Conservation (phyloP, 1,284 basidiomycete genomes). For the Heterobasidion occidentale region DNA sequence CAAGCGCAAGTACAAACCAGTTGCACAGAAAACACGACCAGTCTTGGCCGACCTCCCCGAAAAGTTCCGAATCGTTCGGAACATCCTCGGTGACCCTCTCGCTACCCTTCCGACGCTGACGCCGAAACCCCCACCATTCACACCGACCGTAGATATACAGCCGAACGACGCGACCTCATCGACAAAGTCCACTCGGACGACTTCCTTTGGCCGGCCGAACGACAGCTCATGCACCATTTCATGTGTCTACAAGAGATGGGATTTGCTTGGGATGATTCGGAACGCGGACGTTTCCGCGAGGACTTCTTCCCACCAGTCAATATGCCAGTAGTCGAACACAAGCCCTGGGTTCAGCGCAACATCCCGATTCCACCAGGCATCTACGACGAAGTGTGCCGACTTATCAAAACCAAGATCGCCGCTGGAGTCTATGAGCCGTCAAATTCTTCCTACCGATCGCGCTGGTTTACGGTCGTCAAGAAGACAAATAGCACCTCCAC, state of each 20-base stretch:
- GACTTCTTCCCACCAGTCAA: not conserved
- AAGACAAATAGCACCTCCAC: not conserved
- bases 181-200: not conserved
- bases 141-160: not conserved
- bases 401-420: not conserved
- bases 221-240: not conserved
- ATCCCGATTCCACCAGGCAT: not conserved
- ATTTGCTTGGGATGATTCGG: not conserved
- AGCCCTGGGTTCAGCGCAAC: not conserved
- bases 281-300: not conserved
- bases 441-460: not conserved
- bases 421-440: not conserved
- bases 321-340: not conserved
- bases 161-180: not conserved
- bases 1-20: not conserved
- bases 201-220: conserved; percentile 5
- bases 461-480: not conserved
- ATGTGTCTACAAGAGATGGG: not conserved
- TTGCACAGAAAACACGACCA: not conserved
- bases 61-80: not conserved
- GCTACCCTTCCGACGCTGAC: not conserved
- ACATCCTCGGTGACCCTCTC: not conserved
- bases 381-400: not conserved
- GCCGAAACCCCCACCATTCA: not conserved
- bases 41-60: not conserved